Evolutionary conservation across 108 stramenopile species (phyloP).

Genomic region (Aurantiochytrium sp.): DNA sequence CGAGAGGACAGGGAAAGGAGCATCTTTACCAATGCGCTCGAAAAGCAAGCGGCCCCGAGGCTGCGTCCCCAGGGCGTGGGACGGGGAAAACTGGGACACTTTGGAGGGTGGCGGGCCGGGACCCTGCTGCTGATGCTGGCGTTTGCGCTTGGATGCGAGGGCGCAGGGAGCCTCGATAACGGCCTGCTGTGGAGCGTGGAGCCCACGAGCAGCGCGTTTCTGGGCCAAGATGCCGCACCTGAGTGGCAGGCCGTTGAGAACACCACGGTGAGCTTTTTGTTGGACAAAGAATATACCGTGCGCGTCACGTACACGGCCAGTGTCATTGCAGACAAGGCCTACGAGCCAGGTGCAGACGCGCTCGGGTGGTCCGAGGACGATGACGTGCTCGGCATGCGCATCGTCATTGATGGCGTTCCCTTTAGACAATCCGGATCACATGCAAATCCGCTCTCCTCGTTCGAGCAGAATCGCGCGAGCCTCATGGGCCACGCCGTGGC

Average conservation of each 20-base stretch:
- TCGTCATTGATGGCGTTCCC: conserved; percentile 19
- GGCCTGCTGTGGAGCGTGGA: not conserved
- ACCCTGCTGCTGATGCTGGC: too few species aligned
- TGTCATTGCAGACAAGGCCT: not conserved
- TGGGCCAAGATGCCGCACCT: not conserved
- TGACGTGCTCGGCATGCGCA: conserved; percentile 7
- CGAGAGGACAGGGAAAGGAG: too few species aligned
- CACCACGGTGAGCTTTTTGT: not conserved
- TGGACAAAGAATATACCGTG: not conserved
- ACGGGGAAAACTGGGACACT: too few species aligned
- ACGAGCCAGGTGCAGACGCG: not conserved
- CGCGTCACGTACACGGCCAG: not conserved
- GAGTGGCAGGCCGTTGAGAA: not conserved
- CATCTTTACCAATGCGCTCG: too few species aligned
- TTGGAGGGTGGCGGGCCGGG: not conserved
- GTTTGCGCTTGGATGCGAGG: not conserved
- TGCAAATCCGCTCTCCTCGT: not conserved
- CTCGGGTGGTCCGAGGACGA: not conserved
- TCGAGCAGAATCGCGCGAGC: not conserved
- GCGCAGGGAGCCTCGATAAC: not conserved
- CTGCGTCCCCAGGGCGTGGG: too few species aligned
- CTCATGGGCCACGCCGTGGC: conserved; percentile 30
- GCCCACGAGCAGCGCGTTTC: not conserved
- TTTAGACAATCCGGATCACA: conserved; percentile 17
- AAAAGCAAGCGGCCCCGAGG: too few species aligned